These are phyloP conservation scores for Boletus sp. DNA, from an alignment of 768 basidiomycete genomes.

Conservation along the genomic window DNA sequence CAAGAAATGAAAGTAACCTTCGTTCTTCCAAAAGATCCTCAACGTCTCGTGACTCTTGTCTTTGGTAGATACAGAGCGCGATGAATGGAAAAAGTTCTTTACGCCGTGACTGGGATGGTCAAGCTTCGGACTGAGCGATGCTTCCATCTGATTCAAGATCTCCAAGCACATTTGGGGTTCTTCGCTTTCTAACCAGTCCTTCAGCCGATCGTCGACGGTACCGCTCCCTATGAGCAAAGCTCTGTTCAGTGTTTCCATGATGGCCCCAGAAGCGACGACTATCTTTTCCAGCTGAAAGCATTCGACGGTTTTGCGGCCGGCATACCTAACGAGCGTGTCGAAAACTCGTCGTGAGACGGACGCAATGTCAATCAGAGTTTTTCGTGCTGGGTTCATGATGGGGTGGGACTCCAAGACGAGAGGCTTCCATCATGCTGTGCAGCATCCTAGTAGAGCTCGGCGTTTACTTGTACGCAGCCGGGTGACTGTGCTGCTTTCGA, in stretches of 20 bases:
- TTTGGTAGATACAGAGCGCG: neutral
- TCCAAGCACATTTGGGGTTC: constrained; percentile 6
- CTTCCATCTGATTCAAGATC: constrained; percentile 10
- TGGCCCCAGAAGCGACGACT: neutral
- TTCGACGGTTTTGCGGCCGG: constrained; percentile 1
- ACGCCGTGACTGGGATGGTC: neutral
- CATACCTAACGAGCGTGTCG: neutral
- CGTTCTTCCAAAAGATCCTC: neutral
- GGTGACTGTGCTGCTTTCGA: no score
- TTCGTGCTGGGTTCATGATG: neutral
- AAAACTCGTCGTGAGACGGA: constrained; percentile 1
- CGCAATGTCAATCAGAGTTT: constrained; percentile 5
- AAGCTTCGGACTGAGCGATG: neutral
- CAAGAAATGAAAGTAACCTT: constrained; percentile 12
- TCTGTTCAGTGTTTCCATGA: constrained; percentile 7
- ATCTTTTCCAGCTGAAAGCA: constrained; percentile 1
- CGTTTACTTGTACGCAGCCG: no score
- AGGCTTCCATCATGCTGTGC: no score
- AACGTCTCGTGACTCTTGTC: constrained; percentile 5
- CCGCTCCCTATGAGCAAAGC: neutral
- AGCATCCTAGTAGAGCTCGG: no score
- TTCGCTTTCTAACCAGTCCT: constrained; percentile 4
- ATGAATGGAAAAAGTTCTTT: neutral
- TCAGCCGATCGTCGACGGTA: constrained; percentile 5
- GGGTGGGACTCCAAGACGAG: no score